phyloP scores from a whole-genome alignment of 2,329 filamentous ascomycete genomes.

The Albophoma yamanashiensis region DNA sequence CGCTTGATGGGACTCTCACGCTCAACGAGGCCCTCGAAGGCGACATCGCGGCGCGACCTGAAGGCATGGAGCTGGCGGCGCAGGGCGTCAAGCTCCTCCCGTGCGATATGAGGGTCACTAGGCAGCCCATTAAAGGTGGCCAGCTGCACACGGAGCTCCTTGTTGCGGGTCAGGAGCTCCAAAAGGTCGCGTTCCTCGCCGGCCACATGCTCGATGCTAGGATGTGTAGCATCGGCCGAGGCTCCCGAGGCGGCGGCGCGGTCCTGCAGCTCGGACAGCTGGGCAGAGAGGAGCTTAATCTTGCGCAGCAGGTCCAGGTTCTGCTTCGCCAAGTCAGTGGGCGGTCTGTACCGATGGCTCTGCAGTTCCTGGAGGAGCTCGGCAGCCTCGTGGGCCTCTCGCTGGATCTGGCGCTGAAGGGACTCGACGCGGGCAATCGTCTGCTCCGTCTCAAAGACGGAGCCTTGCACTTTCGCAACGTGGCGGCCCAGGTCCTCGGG shows the following conservation, averaged over 20 bases:
- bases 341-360: conserved; percentile 38
- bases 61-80: conserved; percentile 52
- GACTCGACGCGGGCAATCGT: conserved; percentile 39
- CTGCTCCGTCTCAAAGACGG: conserved; percentile 44
- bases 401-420: conserved; percentile 45
- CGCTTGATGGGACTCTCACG: conserved; percentile 42
- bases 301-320: conserved; percentile 66
- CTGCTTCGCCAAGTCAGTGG: conserved; percentile 50
- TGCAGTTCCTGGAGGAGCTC: conserved; percentile 31
- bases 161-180: conserved; percentile 44
- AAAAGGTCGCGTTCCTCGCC: conserved; percentile 48
- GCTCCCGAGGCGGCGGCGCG: conserved; percentile 32
- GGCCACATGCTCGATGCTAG: conserved; percentile 47
- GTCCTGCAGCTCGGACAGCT: conserved; percentile 52
- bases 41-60: conserved; percentile 53
- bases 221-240: conserved; percentile 22
- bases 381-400: conserved; percentile 32
- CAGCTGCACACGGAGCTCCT: conserved; percentile 50
- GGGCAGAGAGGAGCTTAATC: conserved; percentile 54
- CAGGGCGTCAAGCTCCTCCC: conserved; percentile 57
- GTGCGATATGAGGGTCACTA: conserved; percentile 57
- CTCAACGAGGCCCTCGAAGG: conserved; percentile 66
- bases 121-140: conserved; percentile 61
- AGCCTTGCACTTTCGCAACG: conserved; percentile 45
- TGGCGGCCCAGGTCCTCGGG: conserved; percentile 37